Evolutionary conservation across 352 stramenopile species (phyloP).

Genomic region (Phytopythium cucurbitacearum): DNA sequence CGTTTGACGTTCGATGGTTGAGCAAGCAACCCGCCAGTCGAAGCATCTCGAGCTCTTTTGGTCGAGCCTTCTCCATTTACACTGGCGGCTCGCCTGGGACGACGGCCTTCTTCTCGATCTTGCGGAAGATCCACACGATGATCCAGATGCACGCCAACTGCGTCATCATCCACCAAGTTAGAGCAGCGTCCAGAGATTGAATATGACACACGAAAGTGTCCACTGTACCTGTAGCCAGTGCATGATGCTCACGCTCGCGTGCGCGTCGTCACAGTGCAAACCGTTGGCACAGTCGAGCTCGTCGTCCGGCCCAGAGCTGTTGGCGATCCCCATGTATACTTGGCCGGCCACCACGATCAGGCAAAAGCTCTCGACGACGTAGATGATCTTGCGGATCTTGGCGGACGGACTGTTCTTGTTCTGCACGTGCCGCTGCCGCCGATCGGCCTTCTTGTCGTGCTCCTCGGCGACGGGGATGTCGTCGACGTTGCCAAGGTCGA

Average conservation of each 20-base stretch:
- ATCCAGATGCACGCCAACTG: constrained; percentile 10
- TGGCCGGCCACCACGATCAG: constrained; percentile 25
- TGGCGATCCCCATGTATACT: constrained; percentile 34
- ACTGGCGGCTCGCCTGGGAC: constrained; percentile 4
- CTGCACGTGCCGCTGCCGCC: background rate
- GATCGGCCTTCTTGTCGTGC: background rate
- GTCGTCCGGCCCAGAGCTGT: constrained; percentile 8
- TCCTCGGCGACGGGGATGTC: constrained; percentile 14
- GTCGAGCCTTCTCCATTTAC: background rate
- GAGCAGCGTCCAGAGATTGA: too few relatives aligned
- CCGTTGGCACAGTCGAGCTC: constrained; percentile 54
- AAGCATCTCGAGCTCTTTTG: too few relatives aligned
- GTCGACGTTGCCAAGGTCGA: constrained; percentile 19
- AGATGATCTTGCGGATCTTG: constrained; percentile 21
- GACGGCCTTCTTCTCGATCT: constrained; percentile 12
- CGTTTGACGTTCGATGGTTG: too few relatives aligned
- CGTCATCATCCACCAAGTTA: background rate
- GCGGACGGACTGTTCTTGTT: constrained; percentile 9
- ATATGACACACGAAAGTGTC: background rate
- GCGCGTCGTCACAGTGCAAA: constrained; percentile 28
- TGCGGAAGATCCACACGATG: constrained; percentile 11
- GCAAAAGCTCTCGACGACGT: constrained; percentile 13
- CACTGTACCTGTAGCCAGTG: constrained; percentile 20
- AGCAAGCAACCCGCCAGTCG: too few relatives aligned
- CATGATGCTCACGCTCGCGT: constrained; percentile 17